Evolutionary conservation across 352 stramenopile genomes (phyloP), one percentile per base, ranked within the genome.

Genomic region (Phytophthora niederhauseri): DNA sequence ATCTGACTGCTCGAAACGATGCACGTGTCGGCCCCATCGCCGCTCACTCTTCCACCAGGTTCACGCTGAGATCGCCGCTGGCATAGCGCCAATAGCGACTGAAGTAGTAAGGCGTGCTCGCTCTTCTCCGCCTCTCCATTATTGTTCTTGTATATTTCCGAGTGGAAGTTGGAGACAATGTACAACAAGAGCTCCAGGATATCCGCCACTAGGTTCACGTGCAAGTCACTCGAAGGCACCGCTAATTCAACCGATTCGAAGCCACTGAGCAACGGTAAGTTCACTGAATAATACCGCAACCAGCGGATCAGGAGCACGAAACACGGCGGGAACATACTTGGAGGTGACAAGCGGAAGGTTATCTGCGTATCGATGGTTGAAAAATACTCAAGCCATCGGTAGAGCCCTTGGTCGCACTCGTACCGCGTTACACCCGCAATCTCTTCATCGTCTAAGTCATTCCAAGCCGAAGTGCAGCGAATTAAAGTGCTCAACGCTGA

Each of bases 211-310:
- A 73, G 49, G 7, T 22, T 30, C 28, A 49, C 45, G 14, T 51
- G 45, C n/a, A 51, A 51, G 19, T 28, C 45, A 11, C 45, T 51
- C 9, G 19, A 15, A 11, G n/a, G 45, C 4, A 19, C 11, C 4
- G 15, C 41, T 2, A 49, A 49, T 49, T 66, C 64, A 56, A 30
- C 20, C 2, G 3, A n/a, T 26, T 58, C 28, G 34, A 69, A 20
- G 11, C 28, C 8, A 43, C 57, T 30, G 22, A 70, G 57, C 38
- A 78, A 26, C 26, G 26, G 36, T 17, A 77, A 62, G 31, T 79
- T 75, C 12, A 61, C 54, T 2, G 72, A 72, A 38, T 77, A 81
- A 55, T 73, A 81, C 6, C 61, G 71, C 14, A 77, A 12, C 74
- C 74, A 81, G 8, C 54, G 45, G 2, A 60, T 17, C 15, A 79